phyloP scores from a whole-genome alignment of 1,284 basidiomycete species.

The Puccinia novopanici region DNA sequence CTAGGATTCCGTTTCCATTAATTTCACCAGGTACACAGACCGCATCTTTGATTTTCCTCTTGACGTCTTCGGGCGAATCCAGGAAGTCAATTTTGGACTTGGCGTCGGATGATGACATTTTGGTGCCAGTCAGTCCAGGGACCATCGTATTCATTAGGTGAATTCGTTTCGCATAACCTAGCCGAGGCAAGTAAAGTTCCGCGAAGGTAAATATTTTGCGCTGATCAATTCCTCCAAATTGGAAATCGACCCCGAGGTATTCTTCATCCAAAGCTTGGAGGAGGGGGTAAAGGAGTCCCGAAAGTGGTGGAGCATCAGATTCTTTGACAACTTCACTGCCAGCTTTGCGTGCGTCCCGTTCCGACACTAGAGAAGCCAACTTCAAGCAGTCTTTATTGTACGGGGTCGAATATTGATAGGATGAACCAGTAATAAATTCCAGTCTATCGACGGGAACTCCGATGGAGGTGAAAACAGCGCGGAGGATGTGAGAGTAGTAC shows the following conservation, averaged over 20 bases:
- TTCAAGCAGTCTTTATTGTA: constrained; percentile 96
- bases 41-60: constrained; percentile 86
- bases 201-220: constrained; percentile 99
- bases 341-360: constrained; percentile 96
- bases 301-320: constrained; percentile 85
- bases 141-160: constrained; percentile 99
- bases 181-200: constrained; percentile 85
- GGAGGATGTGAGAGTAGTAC: constrained; percentile 84
- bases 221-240: constrained; percentile 98
- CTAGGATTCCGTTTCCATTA: constrained; percentile 84
- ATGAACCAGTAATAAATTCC: constrained; percentile 82
- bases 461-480: constrained; percentile 79
- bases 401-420: constrained; percentile 85
- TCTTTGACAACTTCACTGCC: constrained; percentile 99
- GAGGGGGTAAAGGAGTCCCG: constrained; percentile 91
- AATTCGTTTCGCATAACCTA: constrained; percentile 91
- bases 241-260: constrained; percentile 93
- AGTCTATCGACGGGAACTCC: constrained; percentile 85
- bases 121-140: constrained; percentile 86
- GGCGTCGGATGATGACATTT: constrained; percentile 98
- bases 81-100: constrained; percentile 98
- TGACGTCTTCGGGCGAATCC: constrained; percentile 78
- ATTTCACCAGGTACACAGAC: constrained; percentile 93
- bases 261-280: constrained; percentile 96
- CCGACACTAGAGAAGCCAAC: constrained; percentile 82